Conservation (phyloP, 1,284 basidiomycete genomes). For the Cryptococcus amylolentus region DNA sequence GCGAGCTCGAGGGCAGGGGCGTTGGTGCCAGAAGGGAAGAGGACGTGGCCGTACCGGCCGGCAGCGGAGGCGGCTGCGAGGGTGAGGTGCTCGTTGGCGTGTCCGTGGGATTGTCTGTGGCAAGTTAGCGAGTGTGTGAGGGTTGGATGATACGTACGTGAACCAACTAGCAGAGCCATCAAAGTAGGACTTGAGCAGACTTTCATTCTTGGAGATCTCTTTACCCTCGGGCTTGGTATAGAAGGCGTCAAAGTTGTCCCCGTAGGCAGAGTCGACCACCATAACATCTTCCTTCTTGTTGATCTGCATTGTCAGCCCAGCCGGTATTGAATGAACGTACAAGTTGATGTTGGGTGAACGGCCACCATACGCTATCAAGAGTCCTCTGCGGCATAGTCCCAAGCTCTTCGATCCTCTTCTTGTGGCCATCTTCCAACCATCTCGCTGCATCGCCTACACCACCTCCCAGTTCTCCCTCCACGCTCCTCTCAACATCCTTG, state of each 20-base stretch:
- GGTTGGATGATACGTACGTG: conserved; percentile 56
- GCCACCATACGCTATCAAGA: conserved; percentile 87
- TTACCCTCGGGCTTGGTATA: conserved; percentile 34
- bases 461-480: conserved; percentile 27
- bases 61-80: conserved; percentile 84
- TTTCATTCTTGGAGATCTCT: conserved; percentile 26
- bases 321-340: conserved; percentile 18
- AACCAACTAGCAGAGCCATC: conserved; percentile 98
- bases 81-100: conserved; percentile 71
- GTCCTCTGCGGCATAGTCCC: conserved; percentile 75
- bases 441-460: conserved; percentile 58
- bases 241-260: conserved; percentile 78
- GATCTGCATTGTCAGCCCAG: conserved; percentile 49
- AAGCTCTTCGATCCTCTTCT: conserved; percentile 63
- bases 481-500: conserved; percentile 35
- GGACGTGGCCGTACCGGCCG: conserved; percentile 93
- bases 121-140: not conserved
- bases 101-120: conserved; percentile 71
- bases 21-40: conserved; percentile 87
- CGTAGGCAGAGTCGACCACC: conserved; percentile 85
- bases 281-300: conserved; percentile 69
- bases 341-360: conserved; percentile 85
- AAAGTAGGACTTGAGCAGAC: conserved; percentile 66
- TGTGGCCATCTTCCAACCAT: conserved; percentile 65
- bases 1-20: conserved; percentile 66